Conservation (phyloP, 805 yeast species). For the Dipodascopsis tothii region DNA sequence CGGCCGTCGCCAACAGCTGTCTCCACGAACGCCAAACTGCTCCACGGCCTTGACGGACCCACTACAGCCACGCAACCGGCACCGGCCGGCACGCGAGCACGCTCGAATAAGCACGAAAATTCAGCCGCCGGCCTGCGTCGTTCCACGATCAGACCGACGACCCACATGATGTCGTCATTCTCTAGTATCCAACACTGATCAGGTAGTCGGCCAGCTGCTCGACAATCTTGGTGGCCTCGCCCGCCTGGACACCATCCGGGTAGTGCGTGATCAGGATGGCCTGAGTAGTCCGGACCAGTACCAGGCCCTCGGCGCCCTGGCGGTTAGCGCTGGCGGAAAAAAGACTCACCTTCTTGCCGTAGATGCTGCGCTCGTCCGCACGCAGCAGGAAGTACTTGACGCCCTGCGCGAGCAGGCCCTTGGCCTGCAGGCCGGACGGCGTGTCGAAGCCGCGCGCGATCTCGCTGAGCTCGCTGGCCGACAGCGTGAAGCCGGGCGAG, state of each 20-base stretch:
- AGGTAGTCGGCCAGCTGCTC: slow-evolving; percentile 94
- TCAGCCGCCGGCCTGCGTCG: background rate
- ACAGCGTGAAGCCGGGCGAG: slow-evolving; percentile 56
- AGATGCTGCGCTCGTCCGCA: slow-evolving; percentile 88
- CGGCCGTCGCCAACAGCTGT: too few relatives aligned
- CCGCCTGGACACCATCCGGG: slow-evolving; percentile 83
- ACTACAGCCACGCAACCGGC: background rate
- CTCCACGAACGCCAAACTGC: too few relatives aligned
- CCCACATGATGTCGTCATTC: too few relatives aligned
- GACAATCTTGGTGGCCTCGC: slow-evolving; percentile 89
- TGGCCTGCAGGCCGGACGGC: slow-evolving; percentile 70
- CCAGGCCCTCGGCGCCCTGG: slow-evolving; percentile 72
- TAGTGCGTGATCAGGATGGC: slow-evolving; percentile 91
- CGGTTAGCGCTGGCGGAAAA: too few relatives aligned
- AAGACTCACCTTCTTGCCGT: slow-evolving; percentile 58
- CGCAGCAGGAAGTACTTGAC: slow-evolving; percentile 80
- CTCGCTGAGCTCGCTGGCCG: slow-evolving; percentile 61
- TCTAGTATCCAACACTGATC: slow-evolving; percentile 73
- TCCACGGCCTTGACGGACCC: too few relatives aligned
- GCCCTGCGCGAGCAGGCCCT: slow-evolving; percentile 78
- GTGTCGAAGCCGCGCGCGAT: slow-evolving; percentile 75
- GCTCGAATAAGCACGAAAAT: too few relatives aligned
- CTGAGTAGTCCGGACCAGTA: slow-evolving; percentile 89
- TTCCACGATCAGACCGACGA: background rate
- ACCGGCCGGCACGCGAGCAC: too few relatives aligned